A percentile compares a stretch with the other conserved stretches of the same genome.
These are phyloP conservation scores for Nemania diffusa DNA, from an alignment of 2,329 filamentous ascomycete genomes.

Conservation along the genomic window DNA sequence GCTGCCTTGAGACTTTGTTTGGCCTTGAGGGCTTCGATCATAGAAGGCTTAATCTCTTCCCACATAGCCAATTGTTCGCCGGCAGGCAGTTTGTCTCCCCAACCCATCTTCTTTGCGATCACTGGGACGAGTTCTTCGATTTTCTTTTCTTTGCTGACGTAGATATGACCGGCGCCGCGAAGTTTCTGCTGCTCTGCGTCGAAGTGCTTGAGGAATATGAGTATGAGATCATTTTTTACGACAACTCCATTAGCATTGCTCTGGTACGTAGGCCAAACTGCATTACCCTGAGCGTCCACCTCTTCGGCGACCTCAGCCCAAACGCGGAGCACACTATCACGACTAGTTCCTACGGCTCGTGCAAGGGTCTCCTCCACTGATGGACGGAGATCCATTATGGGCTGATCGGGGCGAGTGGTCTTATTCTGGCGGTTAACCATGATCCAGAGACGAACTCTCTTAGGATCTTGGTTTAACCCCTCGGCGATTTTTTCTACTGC, in stretches of 20 bases:
- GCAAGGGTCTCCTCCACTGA: slow-evolving; percentile 76
- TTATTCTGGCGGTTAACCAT: slow-evolving; percentile 99
- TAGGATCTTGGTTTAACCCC: slow-evolving; percentile 74
- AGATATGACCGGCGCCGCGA: slow-evolving; percentile 82
- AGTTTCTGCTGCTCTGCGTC: slow-evolving; percentile 80
- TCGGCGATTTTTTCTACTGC: slow-evolving; percentile 76
- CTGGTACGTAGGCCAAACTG: slow-evolving; percentile 75
- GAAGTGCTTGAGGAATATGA: slow-evolving; percentile 94
- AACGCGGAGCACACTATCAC: slow-evolving; percentile 80
- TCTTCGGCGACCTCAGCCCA: slow-evolving; percentile 86
- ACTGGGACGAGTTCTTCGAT: slow-evolving; percentile 83
- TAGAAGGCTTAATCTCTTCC: slow-evolving; percentile 97
- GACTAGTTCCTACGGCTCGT: slow-evolving; percentile 61
- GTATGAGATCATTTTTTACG: slow-evolving; percentile 71
- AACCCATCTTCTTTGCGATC: slow-evolving; percentile 86
- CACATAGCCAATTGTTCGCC: slow-evolving; percentile 76
- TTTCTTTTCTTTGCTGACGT: slow-evolving; percentile 87
- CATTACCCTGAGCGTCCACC: slow-evolving; percentile 72
- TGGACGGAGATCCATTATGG: slow-evolving; percentile 79
- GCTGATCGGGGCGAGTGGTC: slow-evolving; percentile 89
- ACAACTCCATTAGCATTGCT: slow-evolving; percentile 66
- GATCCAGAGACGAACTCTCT: slow-evolving; percentile 84
- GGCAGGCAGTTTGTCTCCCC: slow-evolving; percentile 77
- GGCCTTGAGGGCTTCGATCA: slow-evolving; percentile 94
- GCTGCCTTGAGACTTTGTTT: slow-evolving; percentile 90